phyloP scores from a whole-genome alignment of 2,329 filamentous ascomycete genomes.

The Ophiostoma australiae region DNA sequence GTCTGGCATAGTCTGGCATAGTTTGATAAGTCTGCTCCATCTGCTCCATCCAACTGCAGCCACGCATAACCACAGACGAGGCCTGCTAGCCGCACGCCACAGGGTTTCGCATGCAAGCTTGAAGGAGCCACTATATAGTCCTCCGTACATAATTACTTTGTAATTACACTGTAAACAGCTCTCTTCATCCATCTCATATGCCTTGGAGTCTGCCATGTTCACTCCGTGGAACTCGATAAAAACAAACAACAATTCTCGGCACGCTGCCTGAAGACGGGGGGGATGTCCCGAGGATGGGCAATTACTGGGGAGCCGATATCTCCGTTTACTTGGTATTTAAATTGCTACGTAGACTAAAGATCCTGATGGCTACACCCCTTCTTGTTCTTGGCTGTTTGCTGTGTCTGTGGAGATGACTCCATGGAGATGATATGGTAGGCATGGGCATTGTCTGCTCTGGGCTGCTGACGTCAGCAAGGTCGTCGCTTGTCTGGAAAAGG shows the following conservation, averaged over 20 bases:
- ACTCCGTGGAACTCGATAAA: not conserved
- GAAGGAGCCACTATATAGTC: no score
- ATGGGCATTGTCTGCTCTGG: not conserved
- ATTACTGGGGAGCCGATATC: not conserved
- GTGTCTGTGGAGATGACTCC: not conserved
- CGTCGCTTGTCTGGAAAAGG: not conserved
- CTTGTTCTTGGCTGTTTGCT: not conserved
- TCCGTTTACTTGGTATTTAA: not conserved
- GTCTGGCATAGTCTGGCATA: not conserved
- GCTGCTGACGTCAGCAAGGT: not conserved
- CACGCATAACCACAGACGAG: not conserved
- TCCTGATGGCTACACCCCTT: not conserved
- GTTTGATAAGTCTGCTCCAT: not conserved
- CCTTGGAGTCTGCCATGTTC: not conserved
- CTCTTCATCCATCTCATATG: not conserved
- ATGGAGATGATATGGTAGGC: not conserved
- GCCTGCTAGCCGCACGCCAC: not conserved
- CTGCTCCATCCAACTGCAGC: slow-evolving; percentile 1
- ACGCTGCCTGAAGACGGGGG: not conserved
- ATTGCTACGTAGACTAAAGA: not conserved
- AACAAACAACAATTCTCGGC: not conserved
- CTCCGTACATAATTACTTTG: not conserved
- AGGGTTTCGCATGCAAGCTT: not conserved
- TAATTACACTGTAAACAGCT: not conserved
- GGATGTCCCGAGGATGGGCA: not conserved